Percentiles rank a stretch among this genome's conserved stretches.
Evolutionary conservation across 2,329 filamentous ascomycete genomes (phyloP).

Genomic region (Colletotrichum australisinense): DNA sequence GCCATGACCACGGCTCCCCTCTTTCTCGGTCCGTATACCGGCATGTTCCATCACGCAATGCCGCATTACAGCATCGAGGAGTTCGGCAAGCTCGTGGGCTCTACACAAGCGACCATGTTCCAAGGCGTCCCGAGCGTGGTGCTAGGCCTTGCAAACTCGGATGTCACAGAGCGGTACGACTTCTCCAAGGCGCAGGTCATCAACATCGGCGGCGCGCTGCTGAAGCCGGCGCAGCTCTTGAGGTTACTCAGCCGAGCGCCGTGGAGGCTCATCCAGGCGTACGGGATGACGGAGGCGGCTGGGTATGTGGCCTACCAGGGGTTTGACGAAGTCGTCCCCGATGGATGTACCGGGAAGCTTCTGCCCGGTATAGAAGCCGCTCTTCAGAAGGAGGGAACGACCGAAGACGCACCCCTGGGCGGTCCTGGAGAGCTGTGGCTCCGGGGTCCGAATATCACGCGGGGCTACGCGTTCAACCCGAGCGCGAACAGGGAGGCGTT

Average conservation of each 20-base stretch:
- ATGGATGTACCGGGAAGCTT: constrained; percentile 49
- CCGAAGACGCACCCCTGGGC: constrained; percentile 48
- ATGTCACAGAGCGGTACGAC: constrained; percentile 48
- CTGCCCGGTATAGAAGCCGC: constrained; percentile 52
- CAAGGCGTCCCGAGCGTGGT: constrained; percentile 54
- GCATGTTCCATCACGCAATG: constrained; percentile 58
- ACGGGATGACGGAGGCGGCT: constrained; percentile 58
- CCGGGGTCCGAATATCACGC: constrained; percentile 55
- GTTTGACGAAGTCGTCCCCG: constrained; percentile 44
- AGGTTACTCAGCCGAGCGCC: constrained; percentile 45
- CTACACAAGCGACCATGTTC: constrained; percentile 49
- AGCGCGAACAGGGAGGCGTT: constrained; percentile 51
- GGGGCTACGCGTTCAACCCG: constrained; percentile 53
- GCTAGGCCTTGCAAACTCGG: constrained; percentile 48
- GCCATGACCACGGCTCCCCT: constrained; percentile 56
- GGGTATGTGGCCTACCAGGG: constrained; percentile 55
- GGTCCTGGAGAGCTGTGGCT: constrained; percentile 56
- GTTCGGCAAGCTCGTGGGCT: constrained; percentile 48
- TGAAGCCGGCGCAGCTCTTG: constrained; percentile 48
- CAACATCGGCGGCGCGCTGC: constrained; percentile 48
- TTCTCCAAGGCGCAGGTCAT: constrained; percentile 51
- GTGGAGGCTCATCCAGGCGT: constrained; percentile 54
- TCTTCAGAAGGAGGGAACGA: constrained; percentile 50
- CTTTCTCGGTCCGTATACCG: constrained; percentile 55
- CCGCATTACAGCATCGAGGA: constrained; percentile 50